phyloP scores from a whole-genome alignment of 2,329 filamentous ascomycete genomes.

The Aspergillus fijiensis region DNA sequence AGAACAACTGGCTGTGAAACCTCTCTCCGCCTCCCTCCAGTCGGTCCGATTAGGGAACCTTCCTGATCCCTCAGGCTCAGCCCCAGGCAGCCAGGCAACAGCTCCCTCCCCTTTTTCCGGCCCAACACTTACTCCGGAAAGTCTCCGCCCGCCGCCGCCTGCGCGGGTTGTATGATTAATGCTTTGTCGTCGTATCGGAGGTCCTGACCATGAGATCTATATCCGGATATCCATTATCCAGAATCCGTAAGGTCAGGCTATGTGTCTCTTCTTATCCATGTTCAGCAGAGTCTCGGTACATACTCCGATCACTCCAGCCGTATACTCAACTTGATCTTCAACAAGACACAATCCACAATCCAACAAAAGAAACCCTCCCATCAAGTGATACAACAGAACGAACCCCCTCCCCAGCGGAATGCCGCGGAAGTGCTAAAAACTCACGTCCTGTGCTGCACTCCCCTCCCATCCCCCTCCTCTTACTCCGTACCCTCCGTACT shows the following conservation, averaged over 20 bases:
- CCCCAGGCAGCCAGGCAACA: not conserved
- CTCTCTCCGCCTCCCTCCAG: not conserved
- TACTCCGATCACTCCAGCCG: no score
- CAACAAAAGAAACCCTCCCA: not conserved
- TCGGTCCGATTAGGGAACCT: not conserved
- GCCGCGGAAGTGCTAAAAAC: not conserved
- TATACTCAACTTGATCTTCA: no score
- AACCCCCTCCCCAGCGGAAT: not conserved
- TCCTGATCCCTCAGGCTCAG: no score
- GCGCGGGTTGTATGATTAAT: no score
- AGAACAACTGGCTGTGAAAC: constrained; percentile 21
- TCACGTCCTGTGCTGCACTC: not conserved
- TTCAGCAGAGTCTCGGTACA: no score
- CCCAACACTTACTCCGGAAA: not conserved
- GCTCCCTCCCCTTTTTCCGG: not conserved
- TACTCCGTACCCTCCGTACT: no score
- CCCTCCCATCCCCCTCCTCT: no score
- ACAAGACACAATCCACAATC: not conserved
- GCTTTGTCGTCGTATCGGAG: no score
- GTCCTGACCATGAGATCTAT: not conserved
- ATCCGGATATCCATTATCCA: not conserved
- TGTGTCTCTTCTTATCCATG: no score
- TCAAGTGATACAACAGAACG: not conserved
- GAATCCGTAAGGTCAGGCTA: not conserved
- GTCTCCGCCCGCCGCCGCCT: not conserved